Evolutionary conservation across 2,329 filamentous ascomycete species (phyloP), one percentile per base, ranked within the genome.

Genomic region (Aspergillus versicolor): DNA sequence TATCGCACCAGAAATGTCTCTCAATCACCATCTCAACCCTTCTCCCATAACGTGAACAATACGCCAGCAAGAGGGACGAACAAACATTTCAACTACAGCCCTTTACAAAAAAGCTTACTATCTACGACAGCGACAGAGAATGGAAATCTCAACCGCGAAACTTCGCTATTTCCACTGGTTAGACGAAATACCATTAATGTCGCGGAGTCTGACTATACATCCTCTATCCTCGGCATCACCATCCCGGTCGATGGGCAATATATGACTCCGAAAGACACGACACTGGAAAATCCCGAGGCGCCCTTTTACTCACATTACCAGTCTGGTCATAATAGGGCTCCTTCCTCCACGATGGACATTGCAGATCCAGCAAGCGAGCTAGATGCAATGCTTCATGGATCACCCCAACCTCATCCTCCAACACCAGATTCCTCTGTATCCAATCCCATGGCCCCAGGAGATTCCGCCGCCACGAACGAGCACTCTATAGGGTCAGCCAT

Each of bases 391-490:
- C 61, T 66, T 37, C 54, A 53, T 2, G 58, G 61, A 32, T 37
- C 56, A 8, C 48, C 51, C 6, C 66, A 67, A 17, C 63, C 63
- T 4, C 70, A 73, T 48, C 69, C 68, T 4, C 63, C 61, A 17
- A 73, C 70, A 0, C 67, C 72, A 3, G 70, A 73, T n/a, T 73
- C 72, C 1, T 64, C 69, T n/a, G 61, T 60, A 6, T 68, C 69
- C 12, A 70, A 67, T 44, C 27, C 61, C 5, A 60, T 65, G 58
- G 62, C 64, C 43, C 43, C 60, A 8, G 56, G 56, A 6, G 59
- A 56, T 30, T 19, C 54, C 21, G 40, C 56, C 2, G 49, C 55
- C 9, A 15, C 57, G 8, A 61, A 48, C 53, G 66, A 67, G 21
- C 59, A 55, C 12, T 51, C 67, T 12, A 34, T 51, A 6, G 41